phyloP scores from a whole-genome alignment of 2,329 filamentous ascomycete species.

The Colletotrichum tanaceti region DNA sequence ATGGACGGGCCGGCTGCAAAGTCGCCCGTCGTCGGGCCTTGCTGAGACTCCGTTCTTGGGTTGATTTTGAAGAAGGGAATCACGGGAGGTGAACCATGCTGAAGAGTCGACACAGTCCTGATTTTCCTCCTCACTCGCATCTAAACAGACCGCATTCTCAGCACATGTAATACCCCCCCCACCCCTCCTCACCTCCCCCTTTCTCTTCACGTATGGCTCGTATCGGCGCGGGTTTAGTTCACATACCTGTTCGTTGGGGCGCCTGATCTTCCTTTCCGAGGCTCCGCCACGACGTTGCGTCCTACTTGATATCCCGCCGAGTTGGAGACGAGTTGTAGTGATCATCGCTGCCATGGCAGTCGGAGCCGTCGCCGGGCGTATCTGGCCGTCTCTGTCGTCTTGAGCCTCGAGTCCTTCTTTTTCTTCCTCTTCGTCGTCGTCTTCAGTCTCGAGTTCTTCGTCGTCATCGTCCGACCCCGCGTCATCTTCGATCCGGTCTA shows the following conservation, averaged over 20 bases:
- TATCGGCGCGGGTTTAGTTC: background rate
- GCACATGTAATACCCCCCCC: background rate
- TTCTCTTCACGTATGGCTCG: no score
- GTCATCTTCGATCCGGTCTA: background rate
- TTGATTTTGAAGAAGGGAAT: background rate
- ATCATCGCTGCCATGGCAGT: constrained; percentile 7
- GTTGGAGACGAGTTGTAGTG: background rate
- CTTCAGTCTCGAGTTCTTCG: background rate
- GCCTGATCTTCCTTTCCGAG: background rate
- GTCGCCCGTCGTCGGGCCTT: background rate
- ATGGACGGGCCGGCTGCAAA: constrained; percentile 2
- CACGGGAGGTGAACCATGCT: background rate
- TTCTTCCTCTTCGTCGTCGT: no score
- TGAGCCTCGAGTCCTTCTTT: background rate
- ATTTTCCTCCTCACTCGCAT: background rate
- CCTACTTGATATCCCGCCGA: background rate
- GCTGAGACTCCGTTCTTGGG: background rate
- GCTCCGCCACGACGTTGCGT: background rate
- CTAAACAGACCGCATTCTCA: background rate
- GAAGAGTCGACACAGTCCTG: no score
- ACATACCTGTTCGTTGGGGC: background rate
- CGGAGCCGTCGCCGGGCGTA: background rate
- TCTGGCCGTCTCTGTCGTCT: background rate
- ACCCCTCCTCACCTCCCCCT: no score
- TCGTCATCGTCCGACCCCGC: no score